These are phyloP conservation scores for Aureobasidium sp. DNA, from an alignment of 2,329 filamentous ascomycete genomes.

Conservation along the genomic window DNA sequence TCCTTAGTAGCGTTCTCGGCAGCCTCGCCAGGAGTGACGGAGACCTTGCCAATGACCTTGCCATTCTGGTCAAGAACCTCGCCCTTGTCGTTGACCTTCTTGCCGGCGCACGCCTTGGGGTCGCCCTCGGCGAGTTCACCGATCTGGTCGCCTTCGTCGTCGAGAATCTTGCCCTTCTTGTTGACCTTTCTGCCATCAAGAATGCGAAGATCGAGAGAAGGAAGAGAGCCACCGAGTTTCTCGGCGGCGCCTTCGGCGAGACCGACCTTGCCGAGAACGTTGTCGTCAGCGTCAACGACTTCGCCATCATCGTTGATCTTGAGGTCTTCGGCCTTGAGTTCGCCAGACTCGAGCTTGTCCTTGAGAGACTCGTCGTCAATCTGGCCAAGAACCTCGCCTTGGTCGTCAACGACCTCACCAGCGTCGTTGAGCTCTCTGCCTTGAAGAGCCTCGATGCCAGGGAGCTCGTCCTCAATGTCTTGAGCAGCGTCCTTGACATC, in stretches of 20 bases:
- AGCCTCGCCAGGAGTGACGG: conserved; percentile 40
- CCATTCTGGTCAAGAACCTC: conserved; percentile 43
- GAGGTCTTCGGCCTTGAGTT: conserved; percentile 38
- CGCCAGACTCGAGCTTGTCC: conserved; percentile 29
- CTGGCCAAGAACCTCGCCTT: conserved; percentile 42
- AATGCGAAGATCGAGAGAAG: conserved; percentile 37
- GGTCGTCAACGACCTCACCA: conserved; percentile 40
- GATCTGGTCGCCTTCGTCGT: conserved; percentile 43
- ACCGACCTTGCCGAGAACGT: conserved; percentile 42
- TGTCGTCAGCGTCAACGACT: conserved; percentile 42
- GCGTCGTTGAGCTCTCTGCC: conserved; percentile 43
- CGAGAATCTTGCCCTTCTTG: conserved; percentile 47
- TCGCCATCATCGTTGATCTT: conserved; percentile 43
- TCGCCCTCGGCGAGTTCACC: conserved; percentile 42
- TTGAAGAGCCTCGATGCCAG: conserved; percentile 43
- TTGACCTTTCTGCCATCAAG: conserved; percentile 47
- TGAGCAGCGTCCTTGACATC: conserved; percentile 23
- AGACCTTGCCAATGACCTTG: conserved; percentile 41
- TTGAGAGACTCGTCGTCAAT: conserved; percentile 30
- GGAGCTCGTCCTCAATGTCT: conserved; percentile 40
- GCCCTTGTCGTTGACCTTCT: conserved; percentile 42
- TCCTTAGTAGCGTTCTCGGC: conserved; percentile 42
- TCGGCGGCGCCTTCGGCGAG: conserved; percentile 41
- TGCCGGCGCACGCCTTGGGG: conserved; percentile 34
- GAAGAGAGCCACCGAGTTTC: conserved; percentile 34